Conservation (phyloP, 306 rosid species). For the Benincasa hispida region DNA sequence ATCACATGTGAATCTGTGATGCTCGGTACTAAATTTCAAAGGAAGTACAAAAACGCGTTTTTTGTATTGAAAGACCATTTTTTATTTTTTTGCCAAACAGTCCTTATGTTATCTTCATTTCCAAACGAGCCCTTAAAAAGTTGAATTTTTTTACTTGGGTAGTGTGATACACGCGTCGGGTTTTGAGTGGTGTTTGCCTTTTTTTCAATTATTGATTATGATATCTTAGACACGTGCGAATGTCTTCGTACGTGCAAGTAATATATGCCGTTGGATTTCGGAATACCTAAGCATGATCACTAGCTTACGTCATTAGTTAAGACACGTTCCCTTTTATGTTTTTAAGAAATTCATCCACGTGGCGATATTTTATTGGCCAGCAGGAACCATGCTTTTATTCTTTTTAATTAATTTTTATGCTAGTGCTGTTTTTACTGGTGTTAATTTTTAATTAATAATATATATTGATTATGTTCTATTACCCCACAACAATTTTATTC, state of each 20-base stretch:
- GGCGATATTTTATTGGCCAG: neutral
- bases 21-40: neutral
- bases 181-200: neutral
- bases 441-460: neutral
- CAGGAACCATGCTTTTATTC: neutral
- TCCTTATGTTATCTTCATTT: neutral
- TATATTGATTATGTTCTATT: neutral
- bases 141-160: neutral
- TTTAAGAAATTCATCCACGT: neutral
- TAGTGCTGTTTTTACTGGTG: neutral
- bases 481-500: neutral
- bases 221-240: neutral
- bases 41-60: conserved; percentile 1
- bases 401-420: neutral
- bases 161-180: neutral
- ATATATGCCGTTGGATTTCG: neutral
- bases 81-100: neutral
- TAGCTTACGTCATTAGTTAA: neutral
- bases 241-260: neutral
- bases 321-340: neutral
- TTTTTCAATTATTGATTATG: neutral
- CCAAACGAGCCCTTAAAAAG: neutral
- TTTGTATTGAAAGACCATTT: neutral
- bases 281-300: neutral
- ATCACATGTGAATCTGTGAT: conserved; percentile 3